These are phyloP conservation scores for Verbascum thapsus DNA, from an alignment of 257 asterid species.

Conservation along the genomic window DNA sequence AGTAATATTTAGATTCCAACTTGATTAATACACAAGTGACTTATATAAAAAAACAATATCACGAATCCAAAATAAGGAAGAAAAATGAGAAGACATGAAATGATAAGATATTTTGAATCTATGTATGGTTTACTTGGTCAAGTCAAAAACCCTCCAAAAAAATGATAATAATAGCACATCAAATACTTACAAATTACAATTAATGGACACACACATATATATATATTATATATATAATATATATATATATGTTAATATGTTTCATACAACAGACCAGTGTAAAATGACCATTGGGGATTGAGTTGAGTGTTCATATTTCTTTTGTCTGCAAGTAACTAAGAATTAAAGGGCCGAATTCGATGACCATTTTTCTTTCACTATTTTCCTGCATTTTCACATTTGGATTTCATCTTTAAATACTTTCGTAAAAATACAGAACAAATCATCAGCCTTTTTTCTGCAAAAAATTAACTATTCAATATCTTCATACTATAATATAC, in stretches of 20 bases:
- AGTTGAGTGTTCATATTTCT: neutral
- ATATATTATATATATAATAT: too few species aligned
- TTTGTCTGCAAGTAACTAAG: constrained; percentile 23
- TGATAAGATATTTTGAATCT: neutral
- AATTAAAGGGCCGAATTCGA: constrained; percentile 34
- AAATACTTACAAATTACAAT: too few species aligned
- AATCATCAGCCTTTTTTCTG: constrained; percentile 18
- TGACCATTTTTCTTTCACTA: constrained; percentile 1
- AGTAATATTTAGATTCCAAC: too few species aligned
- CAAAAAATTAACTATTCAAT: constrained; percentile 6
- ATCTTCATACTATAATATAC: neutral
- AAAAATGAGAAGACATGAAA: neutral
- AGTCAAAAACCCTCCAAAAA: constrained; percentile 33
- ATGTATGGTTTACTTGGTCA: constrained; percentile 26
- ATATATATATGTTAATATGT: too few species aligned
- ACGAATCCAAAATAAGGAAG: neutral
- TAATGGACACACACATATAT: too few species aligned
- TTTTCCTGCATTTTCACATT: constrained; percentile 35
- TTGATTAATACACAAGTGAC: too few species aligned
- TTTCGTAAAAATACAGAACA: neutral
- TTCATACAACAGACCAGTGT: too few species aligned
- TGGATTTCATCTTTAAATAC: constrained; percentile 5
- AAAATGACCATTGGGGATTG: too few species aligned
- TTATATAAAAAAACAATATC: too few species aligned
- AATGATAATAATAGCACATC: neutral